These are phyloP conservation scores for Mycena galopus DNA, from an alignment of 768 basidiomycete species.

Conservation along the genomic window DNA sequence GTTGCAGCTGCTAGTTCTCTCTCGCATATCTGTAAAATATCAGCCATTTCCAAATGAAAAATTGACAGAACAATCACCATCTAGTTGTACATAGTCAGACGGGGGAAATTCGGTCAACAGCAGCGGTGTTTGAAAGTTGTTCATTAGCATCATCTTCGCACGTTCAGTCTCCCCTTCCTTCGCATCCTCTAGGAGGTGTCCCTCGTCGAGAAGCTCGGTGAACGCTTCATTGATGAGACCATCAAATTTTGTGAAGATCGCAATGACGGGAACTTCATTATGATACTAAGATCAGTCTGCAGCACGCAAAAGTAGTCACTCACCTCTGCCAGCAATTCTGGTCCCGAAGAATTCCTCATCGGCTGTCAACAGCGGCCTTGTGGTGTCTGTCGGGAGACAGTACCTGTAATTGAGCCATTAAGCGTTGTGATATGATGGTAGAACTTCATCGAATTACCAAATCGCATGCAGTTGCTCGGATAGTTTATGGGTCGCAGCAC, in stretches of 20 bases:
- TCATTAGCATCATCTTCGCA: too few relatives aligned
- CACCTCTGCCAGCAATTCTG: not conserved
- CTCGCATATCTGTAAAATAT: too few relatives aligned
- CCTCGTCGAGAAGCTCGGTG: conserved; percentile 1
- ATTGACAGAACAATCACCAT: too few relatives aligned
- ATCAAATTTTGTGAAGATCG: too few relatives aligned
- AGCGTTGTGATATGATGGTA: not conserved
- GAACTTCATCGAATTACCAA: not conserved
- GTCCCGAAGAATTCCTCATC: not conserved
- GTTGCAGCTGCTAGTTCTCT: too few relatives aligned
- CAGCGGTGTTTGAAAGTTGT: too few relatives aligned
- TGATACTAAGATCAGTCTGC: too few relatives aligned
- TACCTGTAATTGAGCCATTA: not conserved
- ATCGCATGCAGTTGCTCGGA: not conserved
- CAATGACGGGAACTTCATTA: too few relatives aligned
- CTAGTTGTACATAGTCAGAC: too few relatives aligned
- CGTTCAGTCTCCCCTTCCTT: too few relatives aligned
- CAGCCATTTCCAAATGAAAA: not conserved
- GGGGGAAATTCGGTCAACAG: not conserved
- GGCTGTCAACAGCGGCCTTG: not conserved
- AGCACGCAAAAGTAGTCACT: too few relatives aligned
- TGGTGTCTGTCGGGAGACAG: not conserved
- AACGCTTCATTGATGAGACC: too few relatives aligned
- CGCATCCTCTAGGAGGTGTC: conserved; percentile 12
- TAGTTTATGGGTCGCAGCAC: not conserved